These are phyloP conservation scores for Epichloe baconii DNA, from an alignment of 2,329 filamentous ascomycete genomes.

Conservation along the genomic window DNA sequence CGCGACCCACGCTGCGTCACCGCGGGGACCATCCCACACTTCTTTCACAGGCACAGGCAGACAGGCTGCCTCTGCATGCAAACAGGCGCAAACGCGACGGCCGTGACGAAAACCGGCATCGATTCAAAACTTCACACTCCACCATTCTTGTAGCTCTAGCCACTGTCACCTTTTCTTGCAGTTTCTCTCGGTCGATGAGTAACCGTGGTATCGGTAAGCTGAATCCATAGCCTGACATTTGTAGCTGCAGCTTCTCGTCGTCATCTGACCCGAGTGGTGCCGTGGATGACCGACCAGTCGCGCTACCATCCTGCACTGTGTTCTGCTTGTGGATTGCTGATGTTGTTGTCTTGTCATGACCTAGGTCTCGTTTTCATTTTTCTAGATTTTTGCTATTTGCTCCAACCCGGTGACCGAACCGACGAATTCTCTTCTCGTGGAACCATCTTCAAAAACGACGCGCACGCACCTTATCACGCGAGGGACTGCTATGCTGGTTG, in stretches of 20 bases:
- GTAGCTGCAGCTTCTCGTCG: not conserved
- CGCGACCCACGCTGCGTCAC: constrained; percentile 11
- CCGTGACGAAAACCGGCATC: not conserved
- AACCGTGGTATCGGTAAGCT: not conserved
- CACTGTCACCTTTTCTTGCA: too few relatives aligned
- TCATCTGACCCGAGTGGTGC: not conserved
- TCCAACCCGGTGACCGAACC: not conserved
- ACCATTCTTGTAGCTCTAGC: not conserved
- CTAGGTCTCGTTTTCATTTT: not conserved
- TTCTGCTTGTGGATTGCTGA: not conserved
- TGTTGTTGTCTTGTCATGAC: not conserved
- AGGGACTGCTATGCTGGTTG: constrained; percentile 9
- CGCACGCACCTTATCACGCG: not conserved
- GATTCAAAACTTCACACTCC: not conserved
- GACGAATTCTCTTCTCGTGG: not conserved
- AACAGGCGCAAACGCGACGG: not conserved
- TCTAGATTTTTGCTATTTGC: not conserved
- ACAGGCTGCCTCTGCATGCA: not conserved
- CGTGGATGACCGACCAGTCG: not conserved
- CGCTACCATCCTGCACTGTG: not conserved
- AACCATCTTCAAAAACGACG: not conserved
- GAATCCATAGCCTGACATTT: not conserved
- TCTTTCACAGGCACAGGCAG: not conserved
- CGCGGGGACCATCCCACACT: constrained; percentile 9
- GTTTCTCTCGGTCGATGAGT: too few relatives aligned